Evolutionary conservation across 148 eudicot species (phyloP).

Genomic region (Heliamphora exappendiculata): DNA sequence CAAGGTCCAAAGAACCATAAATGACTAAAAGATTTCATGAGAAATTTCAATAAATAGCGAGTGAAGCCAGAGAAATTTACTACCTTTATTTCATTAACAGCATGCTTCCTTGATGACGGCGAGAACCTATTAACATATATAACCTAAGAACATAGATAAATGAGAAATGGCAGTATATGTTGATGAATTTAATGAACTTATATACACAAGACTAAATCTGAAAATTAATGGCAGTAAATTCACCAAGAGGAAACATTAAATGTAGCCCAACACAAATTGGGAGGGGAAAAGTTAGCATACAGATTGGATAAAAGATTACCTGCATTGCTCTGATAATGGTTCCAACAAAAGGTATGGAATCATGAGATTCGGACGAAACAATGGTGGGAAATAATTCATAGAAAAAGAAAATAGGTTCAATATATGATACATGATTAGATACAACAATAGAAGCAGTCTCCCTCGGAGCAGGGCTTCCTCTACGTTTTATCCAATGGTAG

Average conservation of each 20-base stretch:
- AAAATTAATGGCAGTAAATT: neutral
- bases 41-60: slow-evolving; percentile 1
- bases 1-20: neutral
- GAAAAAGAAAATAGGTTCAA: slow-evolving; percentile 92
- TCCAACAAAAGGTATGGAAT: slow-evolving; percentile 87
- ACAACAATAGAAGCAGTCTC: slow-evolving; percentile 85
- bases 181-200: neutral
- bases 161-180: neutral
- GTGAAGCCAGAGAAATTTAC: slow-evolving; percentile 14
- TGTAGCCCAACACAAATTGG: neutral
- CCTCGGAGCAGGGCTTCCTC: slow-evolving; percentile 84
- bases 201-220: neutral
- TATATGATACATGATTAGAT: slow-evolving; percentile 92
- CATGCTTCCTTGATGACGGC: slow-evolving; percentile 76
- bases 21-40: neutral
- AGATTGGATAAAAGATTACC: slow-evolving; percentile 34
- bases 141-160: slow-evolving; percentile 40
- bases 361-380: slow-evolving; percentile 90
- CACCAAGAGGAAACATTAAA: neutral
- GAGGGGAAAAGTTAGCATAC: neutral
- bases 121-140: slow-evolving; percentile 91
- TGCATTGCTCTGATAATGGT: slow-evolving; percentile 98
- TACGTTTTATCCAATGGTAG: slow-evolving; percentile 89
- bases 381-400: slow-evolving; percentile 90
- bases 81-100: slow-evolving; percentile 96